A percentile compares a stretch with the other conserved stretches of the same genome.
Conservation (phyloP, 208 protist genomes). For the Vickermania ingenoplastis region DNA sequence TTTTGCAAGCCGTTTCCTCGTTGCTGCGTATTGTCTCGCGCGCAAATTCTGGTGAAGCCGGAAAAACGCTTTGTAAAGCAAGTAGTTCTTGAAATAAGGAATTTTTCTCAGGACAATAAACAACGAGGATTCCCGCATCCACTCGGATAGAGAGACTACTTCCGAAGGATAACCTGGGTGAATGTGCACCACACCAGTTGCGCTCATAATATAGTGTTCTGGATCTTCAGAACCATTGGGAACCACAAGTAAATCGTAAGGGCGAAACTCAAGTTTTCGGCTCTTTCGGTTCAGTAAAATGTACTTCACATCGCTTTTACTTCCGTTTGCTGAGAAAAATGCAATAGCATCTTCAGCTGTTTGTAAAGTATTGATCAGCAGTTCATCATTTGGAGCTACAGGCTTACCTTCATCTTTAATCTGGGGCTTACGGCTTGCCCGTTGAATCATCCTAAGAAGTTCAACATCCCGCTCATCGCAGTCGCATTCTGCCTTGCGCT, state of each 20-base stretch:
- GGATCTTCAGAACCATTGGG: slow-evolving; percentile 49
- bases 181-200: slow-evolving; percentile 90
- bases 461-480: slow-evolving; percentile 66
- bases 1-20: slow-evolving; percentile 48
- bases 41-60: slow-evolving; percentile 70
- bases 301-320: slow-evolving; percentile 86
- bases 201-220: slow-evolving; percentile 92
- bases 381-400: slow-evolving; percentile 83
- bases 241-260: slow-evolving; percentile 89
- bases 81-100: slow-evolving; percentile 88
- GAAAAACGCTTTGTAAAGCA: slow-evolving; percentile 87
- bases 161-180: slow-evolving; percentile 80
- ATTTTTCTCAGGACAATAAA: slow-evolving; percentile 91
- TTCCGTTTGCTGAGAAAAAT: slow-evolving; percentile 89
- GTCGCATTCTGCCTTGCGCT: slow-evolving; percentile 1
- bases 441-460: slow-evolving; percentile 77
- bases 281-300: slow-evolving; percentile 83
- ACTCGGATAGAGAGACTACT: slow-evolving; percentile 86
- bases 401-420: slow-evolving; percentile 23
- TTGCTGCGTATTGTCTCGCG: slow-evolving; percentile 64
- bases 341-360: slow-evolving; percentile 90
- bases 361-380: slow-evolving; percentile 55
- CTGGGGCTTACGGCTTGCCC: slow-evolving; percentile 48
- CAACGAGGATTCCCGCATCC: slow-evolving; percentile 86
- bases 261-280: slow-evolving; percentile 76